These are phyloP conservation scores for Marasmius oreades DNA, from an alignment of 1,284 basidiomycete genomes.

Conservation along the genomic window DNA sequence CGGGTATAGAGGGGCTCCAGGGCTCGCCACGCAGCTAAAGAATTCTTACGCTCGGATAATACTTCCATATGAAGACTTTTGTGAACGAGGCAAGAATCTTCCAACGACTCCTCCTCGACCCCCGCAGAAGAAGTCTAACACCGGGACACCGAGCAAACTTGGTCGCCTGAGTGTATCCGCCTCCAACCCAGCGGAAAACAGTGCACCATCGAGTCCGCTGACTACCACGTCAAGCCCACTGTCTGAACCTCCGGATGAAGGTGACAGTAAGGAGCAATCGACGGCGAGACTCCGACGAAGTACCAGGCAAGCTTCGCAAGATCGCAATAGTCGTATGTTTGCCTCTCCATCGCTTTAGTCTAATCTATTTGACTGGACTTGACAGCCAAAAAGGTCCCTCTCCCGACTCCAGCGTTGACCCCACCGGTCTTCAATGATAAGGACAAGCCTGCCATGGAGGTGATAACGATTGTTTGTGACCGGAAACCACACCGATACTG, in stretches of 20 bases:
- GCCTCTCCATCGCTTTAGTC: neutral
- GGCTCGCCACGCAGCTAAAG: conserved; percentile 84
- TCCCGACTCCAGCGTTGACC: conserved; percentile 18
- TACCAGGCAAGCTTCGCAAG: conserved; percentile 37
- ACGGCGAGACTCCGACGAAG: conserved; percentile 37
- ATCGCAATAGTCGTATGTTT: conserved; percentile 28
- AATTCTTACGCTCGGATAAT: conserved; percentile 90
- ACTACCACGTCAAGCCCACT: conserved; percentile 72
- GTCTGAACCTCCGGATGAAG: conserved; percentile 75
- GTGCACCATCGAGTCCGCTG: conserved; percentile 67
- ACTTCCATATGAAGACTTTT: conserved; percentile 91
- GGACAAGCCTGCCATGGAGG: conserved; percentile 48
- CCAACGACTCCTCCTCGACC: conserved; percentile 40
- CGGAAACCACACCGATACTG: too few species aligned
- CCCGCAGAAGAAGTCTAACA: conserved; percentile 29
- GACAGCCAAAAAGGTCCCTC: neutral
- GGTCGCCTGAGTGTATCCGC: conserved; percentile 34
- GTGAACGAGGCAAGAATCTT: conserved; percentile 69
- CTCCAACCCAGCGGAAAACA: conserved; percentile 34
- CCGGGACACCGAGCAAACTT: conserved; percentile 25
- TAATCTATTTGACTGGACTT: too few species aligned
- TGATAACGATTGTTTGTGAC: conserved; percentile 19
- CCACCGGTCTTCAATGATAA: conserved; percentile 46
- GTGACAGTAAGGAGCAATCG: conserved; percentile 47
- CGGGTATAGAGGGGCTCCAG: conserved; percentile 79